Conservation (phyloP, 2,329 filamentous ascomycete genomes). For the Penicillium sp. region DNA sequence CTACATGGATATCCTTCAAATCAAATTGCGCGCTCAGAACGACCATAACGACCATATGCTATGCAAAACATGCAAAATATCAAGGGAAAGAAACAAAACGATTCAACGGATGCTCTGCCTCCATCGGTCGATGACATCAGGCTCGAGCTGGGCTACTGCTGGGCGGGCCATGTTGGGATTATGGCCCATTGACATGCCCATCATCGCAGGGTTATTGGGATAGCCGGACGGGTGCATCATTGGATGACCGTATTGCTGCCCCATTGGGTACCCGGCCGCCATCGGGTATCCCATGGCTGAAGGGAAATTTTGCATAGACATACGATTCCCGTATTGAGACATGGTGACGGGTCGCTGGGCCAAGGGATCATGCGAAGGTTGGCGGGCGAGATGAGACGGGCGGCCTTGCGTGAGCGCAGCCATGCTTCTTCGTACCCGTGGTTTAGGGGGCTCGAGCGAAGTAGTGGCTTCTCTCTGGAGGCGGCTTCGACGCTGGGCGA, state of each 20-base stretch:
- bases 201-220: slow-evolving; percentile 29
- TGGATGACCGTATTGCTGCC: slow-evolving; percentile 29
- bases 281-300: slow-evolving; percentile 22
- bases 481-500: slow-evolving; percentile 49
- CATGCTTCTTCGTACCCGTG: slow-evolving; percentile 47
- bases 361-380: slow-evolving; percentile 27
- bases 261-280: slow-evolving; percentile 19
- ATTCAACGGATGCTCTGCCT: slow-evolving; percentile 47
- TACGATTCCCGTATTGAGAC: slow-evolving; percentile 27
- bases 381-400: slow-evolving; percentile 42
- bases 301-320: slow-evolving; percentile 35
- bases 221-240: slow-evolving; percentile 27
- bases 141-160: slow-evolving; percentile 52
- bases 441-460: slow-evolving; percentile 21
- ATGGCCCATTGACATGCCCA: slow-evolving; percentile 32
- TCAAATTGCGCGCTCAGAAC: slow-evolving; percentile 14
- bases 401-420: slow-evolving; percentile 56
- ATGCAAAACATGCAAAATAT: slow-evolving; percentile 13
- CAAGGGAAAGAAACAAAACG: slow-evolving; percentile 10
- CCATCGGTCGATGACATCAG: slow-evolving; percentile 63
- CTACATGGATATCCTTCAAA: slow-evolving; percentile 22
- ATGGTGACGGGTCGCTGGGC: slow-evolving; percentile 14
- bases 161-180: slow-evolving; percentile 32
- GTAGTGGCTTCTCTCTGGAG: slow-evolving; percentile 44
- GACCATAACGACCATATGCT: slow-evolving; percentile 18